phyloP scores from a whole-genome alignment of 2,329 filamentous ascomycete species.

The Paecilomyces niveus region DNA sequence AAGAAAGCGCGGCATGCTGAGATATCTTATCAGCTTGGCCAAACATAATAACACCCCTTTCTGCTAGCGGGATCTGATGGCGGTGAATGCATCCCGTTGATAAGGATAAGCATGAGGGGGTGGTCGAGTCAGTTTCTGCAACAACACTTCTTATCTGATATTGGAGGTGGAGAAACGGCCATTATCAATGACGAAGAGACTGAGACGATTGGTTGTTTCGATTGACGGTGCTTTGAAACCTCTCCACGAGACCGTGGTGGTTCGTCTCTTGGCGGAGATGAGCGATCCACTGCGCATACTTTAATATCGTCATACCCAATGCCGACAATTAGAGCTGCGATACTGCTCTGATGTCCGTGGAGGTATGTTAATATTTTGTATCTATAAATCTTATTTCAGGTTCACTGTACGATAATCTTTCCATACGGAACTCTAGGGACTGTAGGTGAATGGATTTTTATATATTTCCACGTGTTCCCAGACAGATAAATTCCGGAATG shows the following conservation, averaged over 20 bases:
- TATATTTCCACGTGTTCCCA: too few species aligned
- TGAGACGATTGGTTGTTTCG: not conserved
- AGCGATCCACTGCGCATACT: not conserved
- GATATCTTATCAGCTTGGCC: not conserved
- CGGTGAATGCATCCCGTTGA: not conserved
- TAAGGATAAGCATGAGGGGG: not conserved
- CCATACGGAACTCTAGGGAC: not conserved
- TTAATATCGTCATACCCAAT: not conserved
- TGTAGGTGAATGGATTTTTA: too few species aligned
- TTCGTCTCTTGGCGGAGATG: not conserved
- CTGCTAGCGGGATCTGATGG: not conserved
- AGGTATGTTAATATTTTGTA: too few species aligned
- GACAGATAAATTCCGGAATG: too few species aligned
- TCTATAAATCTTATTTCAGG: too few species aligned
- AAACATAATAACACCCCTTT: not conserved
- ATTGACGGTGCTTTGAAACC: not conserved
- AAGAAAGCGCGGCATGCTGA: not conserved
- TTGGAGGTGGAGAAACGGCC: not conserved
- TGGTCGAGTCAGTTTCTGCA: not conserved
- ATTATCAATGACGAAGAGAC: not conserved
- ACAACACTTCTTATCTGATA: not conserved
- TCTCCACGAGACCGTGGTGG: not conserved
- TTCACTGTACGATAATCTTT: not conserved
- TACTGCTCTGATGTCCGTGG: not conserved
- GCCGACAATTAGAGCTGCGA: not conserved